These are phyloP conservation scores for Boletus sp. DNA, from an alignment of 1,284 basidiomycete genomes.

Conservation along the genomic window DNA sequence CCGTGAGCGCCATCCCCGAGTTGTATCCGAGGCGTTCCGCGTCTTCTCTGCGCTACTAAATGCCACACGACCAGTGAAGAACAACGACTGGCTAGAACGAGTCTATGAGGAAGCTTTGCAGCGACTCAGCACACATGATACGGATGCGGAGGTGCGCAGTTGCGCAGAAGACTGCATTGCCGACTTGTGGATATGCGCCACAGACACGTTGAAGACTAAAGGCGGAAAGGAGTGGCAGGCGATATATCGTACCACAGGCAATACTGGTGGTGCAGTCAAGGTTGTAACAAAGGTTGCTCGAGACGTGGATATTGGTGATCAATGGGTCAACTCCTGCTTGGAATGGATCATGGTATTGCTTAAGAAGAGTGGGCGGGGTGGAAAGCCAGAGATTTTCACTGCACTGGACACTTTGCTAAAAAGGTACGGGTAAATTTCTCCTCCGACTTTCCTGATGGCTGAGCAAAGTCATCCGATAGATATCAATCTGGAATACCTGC, in stretches of 20 bases:
- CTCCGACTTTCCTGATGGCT: slow-evolving; percentile 13
- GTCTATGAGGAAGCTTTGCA: slow-evolving; percentile 74
- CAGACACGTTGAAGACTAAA: slow-evolving; percentile 62
- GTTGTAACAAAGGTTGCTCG: slow-evolving; percentile 70
- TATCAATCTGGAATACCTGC: slow-evolving; percentile 62
- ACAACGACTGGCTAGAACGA: slow-evolving; percentile 56
- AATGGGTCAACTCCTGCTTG: slow-evolving; percentile 78
- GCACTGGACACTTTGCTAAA: slow-evolving; percentile 73
- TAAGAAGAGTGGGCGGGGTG: slow-evolving; percentile 73
- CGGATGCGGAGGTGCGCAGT: slow-evolving; percentile 87
- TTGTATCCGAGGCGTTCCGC: slow-evolving; percentile 81
- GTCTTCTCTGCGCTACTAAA: slow-evolving; percentile 70
- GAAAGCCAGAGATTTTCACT: slow-evolving; percentile 79
- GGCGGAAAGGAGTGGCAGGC: slow-evolving; percentile 74
- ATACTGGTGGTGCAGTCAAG: slow-evolving; percentile 66
- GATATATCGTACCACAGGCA: slow-evolving; percentile 75
- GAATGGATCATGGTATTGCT: slow-evolving; percentile 77
- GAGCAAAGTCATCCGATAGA: slow-evolving; percentile 35
- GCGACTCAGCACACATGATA: slow-evolving; percentile 75
- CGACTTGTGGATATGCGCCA: slow-evolving; percentile 82
- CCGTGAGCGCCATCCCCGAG: slow-evolving; percentile 68
- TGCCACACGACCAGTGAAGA: slow-evolving; percentile 57
- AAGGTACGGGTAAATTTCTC: slow-evolving; percentile 41
- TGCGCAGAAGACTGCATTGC: slow-evolving; percentile 82
- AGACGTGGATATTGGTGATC: slow-evolving; percentile 62